Evolutionary conservation across 2,329 filamentous ascomycete species (phyloP), one percentile per base, ranked within the genome.

Genomic region (Ophiostoma sp.): DNA sequence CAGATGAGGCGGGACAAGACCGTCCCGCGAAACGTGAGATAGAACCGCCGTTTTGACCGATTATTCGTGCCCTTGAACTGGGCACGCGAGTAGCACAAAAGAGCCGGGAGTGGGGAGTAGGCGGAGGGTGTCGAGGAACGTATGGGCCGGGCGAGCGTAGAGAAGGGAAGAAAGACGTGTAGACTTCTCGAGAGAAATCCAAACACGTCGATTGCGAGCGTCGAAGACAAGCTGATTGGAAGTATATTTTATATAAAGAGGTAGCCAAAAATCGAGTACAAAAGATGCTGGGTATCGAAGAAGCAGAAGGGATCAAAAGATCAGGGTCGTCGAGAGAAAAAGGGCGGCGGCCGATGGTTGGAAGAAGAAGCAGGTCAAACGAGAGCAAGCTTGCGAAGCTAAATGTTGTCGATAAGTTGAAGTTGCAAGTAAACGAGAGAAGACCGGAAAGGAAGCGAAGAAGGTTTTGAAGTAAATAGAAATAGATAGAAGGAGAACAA

Each of bases 1-100:
- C 79, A 93, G 85, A 84, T 93, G 90, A 85, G 90, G 90, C 83
- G 90, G 92, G 89, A 92, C 89, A 84, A 92, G 87, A 80, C 85
- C 90, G 91, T 94, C 92, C 91, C 90, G 88, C 83, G 87, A 83
- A 81, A 85, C 84, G 81, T 90, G 88, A 81, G 90, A 90, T 84
- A 93, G 83, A 79, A 92, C 88, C 85, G 91, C 90, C 90, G 90
- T 94, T 87, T 86, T 93, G 90, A 85, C 81, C 75, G 78, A 86
- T 84, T 83, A 82, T 80, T 84, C 85, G 87, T 84, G 85, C 84
- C 80, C 76, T 79, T 74, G 68, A 71, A 73, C 76, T 76, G 83
- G 85, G 83, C 85, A 86, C 83, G 82, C 78, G 76, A 75, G 66
- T 69, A 52, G 31, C 33, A 79, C 76, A 73, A 52, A 54, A 57